Evolutionary conservation across 2,329 filamentous ascomycete genomes (phyloP), one percentile per base, ranked within the genome.

Genomic region (Stylonectria norvegica): DNA sequence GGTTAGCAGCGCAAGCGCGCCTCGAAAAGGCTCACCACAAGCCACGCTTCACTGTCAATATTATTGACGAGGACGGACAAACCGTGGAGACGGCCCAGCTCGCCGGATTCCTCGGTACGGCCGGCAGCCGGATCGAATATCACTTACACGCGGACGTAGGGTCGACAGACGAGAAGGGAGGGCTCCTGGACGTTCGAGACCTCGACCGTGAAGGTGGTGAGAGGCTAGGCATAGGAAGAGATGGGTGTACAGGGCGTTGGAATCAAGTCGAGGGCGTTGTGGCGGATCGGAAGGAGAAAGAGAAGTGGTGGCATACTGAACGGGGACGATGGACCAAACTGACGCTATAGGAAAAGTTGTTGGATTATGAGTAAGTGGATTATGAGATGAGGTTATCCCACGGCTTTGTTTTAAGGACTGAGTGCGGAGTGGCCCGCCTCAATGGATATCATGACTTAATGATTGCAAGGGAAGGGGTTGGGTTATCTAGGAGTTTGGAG

Each of bases 1-100:
- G 85, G 0, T 66, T 81, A 5, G 75, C 78, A 12, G 85, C 85
- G 0, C 85, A 89, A 58, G 64, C 72, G 0, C 73, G 85, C 1
- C 72, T 87, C 16, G 76, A 85, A 25, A 69, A 72, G 15, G 79
- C 81, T 0, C 69, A 72, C 16, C 64, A 66, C 17, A 54, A 64
- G 2, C 78, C 79, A 2, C 68, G 72, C 12, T 82, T 82, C 56
- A 69, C 70, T 6, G 70, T 88, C 23, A 73, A 78, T 9, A 72
- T 89, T 2, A 58, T 68, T 2, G 70, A 75, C 43, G 75, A 79
- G 44, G 61, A 72, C 11, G 78, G 78, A 1, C 60, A 62, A 2
- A 51, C 79, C 1, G 59, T 70, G 1, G 73, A 81, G 20, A 69
- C 71, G 2, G 77, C 75, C 36, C 71, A 70, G 4, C 62, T 87